Evolutionary conservation across 2,329 filamentous ascomycete genomes (phyloP), one percentile per base, ranked within the genome.

Genomic region (Penicillium psychrosexuale): DNA sequence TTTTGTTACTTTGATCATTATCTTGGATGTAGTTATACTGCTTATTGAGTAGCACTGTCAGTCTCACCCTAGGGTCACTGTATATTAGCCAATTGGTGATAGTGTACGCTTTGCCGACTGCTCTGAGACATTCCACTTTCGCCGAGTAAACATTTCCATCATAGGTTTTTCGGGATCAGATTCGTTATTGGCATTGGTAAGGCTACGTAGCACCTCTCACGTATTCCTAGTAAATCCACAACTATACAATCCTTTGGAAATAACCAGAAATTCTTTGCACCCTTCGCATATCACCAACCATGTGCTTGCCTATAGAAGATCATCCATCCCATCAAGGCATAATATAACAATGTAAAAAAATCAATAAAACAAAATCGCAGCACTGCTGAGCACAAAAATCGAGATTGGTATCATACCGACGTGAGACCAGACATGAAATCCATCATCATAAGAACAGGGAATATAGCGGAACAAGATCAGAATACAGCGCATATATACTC

Each of bases 51-150:
- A 50, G 24, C 53, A 36, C 55, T 47, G 28, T 45, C 48, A 45
- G 48, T 57, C 47, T 56, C 51, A 55, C 61, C 55, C 66, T 70
- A 67, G 66, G 68, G 61, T 57, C 65, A 57, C 61, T 70, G 67
- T 69, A 70, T 59, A 68, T 64, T 70, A 69, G 53, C 52, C 50
- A 52, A 53, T 55, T 56, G 47, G 52, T 55, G 52, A 51, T 51
- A 44, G 51, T 33, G 30, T 39, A 45, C 36, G 47, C 34, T 36
- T 48, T 49, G 37, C 37, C 22, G 13, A 36, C 17, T 53, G 30
- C 5, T 22, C n/a, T n/a, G 38, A 38, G 37, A 49, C 24, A 13
- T 42, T 48, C 5, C 36, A 36, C 44, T 27, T 42, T 19, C 38
- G 22, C 24, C n/a, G n/a, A 24, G 31, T 30, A 48, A 33, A 9